Base-by-base conservation (phyloP, 257 asterid genomes). In the Linaria vulgaris region DNA sequence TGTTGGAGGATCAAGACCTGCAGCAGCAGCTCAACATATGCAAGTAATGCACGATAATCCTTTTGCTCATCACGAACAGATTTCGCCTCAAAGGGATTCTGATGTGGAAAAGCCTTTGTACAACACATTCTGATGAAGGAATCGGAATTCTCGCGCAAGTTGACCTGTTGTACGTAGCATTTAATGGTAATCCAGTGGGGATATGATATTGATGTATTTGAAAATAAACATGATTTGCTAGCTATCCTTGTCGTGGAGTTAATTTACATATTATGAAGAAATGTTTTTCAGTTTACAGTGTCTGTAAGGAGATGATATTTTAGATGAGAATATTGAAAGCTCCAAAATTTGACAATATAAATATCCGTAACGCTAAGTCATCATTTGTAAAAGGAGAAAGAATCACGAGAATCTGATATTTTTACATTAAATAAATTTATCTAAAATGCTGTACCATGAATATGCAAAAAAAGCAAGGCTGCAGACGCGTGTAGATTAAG, bases 1-100 rank as follows among this genome's bases (percentile, higher is more conserved):
- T 22, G 78, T 85, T 0, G 96, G 96, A 27, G 94, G 91, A 57
- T 71, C 95, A 3, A 67, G 87, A 69, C 66, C 83, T n/a, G n/a
- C n/a, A n/a, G n/a, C n/a, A n/a, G n/a, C n/a, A 3, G 83, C 68
- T 27, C 84, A 68, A 63, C 68, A 83, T 27, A 5, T 75, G 71
- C 88, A 79, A 20, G 67, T 60, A 5, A 56, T 74, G 75, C 73
- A 69, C 27, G 51, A n/a, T n/a, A n/a, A 72, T 56, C 79, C 77
- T 57, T 79, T 77, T 15, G 79, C 71, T 3, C 83, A n/a, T n/a
- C n/a, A n/a, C n/a, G n/a, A 74, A 20, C 82, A 79, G 57, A 54
- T 69, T 34, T 66, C n/a, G n/a, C n/a, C 78, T 5, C 79, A 73
- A 56, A 73, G 73, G 6, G 83, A 84, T 66, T 62, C 85, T 61